Evolutionary conservation across 441 rosid species (phyloP), one percentile per base, ranked within the genome.

Genomic region (Mallotus japonicus): DNA sequence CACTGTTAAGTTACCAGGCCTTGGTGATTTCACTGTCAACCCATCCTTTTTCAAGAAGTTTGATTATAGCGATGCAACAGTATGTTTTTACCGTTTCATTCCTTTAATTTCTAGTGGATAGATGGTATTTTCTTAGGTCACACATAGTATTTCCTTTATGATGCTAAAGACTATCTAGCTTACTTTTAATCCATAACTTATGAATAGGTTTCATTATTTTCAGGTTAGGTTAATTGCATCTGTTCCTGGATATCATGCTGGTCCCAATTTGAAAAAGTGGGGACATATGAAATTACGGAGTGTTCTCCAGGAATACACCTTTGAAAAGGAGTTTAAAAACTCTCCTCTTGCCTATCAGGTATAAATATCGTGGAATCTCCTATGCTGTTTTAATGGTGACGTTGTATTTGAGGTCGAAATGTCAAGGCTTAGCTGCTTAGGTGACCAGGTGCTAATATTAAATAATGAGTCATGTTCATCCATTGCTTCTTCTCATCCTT

Each of bases 291-390:
- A 92, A 81, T 83, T 95, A 65, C 82, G 80, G 11, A 83, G 76
- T 64, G 70, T 88, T 81, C 98, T 92, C 51, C 87, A 91, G 78
- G 97, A 87, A 68, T 87, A 87, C 78, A 74, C 78, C 61, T 95
- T 92, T 72, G 90, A 82, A 53, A 90, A 83, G 67, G 97, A 90
- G 70, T 92, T 95, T 74, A 76, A 80, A 69, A 87, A 82, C 73
- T 85, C 96, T 73, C 96, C 99, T 67, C 87, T 95, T 80, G 80
- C 86, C 74, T 95, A 91, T 86, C 99, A 95, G 95, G 99, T 92
- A 74, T 75, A 64, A 66, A 40, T 56, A 40, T 69, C 20, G 63
- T 56, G 51, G 24, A 34, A 22, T 3, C 24, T 53, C 59, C 28
- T 62, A 50, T 51, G 19, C 65, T 78, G 60, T 6, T 66, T 50